phyloP scores from a whole-genome alignment of 2,329 filamentous ascomycete species.

The Nothophoma quercina region DNA sequence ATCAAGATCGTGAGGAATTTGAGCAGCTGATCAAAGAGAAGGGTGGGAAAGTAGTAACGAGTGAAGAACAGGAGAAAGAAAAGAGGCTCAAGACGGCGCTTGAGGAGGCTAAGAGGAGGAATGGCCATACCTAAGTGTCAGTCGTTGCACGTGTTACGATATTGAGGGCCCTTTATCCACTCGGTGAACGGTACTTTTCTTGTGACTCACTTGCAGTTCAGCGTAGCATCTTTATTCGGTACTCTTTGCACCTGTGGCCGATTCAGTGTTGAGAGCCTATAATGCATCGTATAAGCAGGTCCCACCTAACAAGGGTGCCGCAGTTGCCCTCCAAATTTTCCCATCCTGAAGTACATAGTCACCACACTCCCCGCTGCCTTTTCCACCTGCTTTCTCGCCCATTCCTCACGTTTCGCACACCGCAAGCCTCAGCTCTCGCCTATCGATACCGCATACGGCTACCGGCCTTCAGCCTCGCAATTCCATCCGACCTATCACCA shows the following conservation, averaged over 20 bases:
- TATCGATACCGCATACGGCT: conserved; percentile 12
- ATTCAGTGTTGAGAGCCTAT: too few relatives aligned
- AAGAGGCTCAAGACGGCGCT: conserved; percentile 58
- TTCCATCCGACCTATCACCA: conserved; percentile 9
- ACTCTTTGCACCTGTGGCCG: too few relatives aligned
- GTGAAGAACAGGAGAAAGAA: conserved; percentile 53
- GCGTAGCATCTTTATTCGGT: too few relatives aligned
- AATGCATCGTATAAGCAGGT: too few relatives aligned
- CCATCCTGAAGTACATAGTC: not conserved
- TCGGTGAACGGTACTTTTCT: too few relatives aligned
- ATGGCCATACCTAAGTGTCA: conserved; percentile 46
- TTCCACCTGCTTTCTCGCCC: conserved; percentile 2
- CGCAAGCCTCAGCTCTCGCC: not conserved
- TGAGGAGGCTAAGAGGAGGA: conserved; percentile 63
- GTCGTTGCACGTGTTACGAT: not conserved
- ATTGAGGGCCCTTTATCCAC: too few relatives aligned
- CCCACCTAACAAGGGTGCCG: too few relatives aligned
- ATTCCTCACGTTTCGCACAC: not conserved
- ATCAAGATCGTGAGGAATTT: conserved; percentile 41
- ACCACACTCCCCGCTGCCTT: not conserved
- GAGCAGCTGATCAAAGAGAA: conserved; percentile 32
- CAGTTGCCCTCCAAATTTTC: too few relatives aligned
- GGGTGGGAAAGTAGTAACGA: conserved; percentile 23
- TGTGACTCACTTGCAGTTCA: too few relatives aligned
- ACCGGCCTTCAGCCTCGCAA: conserved; percentile 4